phyloP scores from a whole-genome alignment of 2,329 filamentous ascomycete species.

The Ophiostoma perfectum region DNA sequence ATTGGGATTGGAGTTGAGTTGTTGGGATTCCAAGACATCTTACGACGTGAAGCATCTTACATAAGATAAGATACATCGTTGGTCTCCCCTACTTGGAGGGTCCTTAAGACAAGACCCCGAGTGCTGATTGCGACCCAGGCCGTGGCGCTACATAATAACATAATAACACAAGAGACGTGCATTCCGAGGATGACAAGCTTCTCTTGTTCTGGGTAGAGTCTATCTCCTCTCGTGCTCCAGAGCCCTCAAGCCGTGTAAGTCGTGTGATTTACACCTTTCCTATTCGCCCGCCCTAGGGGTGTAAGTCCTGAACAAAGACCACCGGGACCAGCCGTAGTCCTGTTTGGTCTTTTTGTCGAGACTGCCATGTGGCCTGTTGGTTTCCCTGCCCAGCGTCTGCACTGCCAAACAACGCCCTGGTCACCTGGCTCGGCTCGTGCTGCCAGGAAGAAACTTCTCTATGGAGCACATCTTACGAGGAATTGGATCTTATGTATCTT shows the following conservation, averaged over 20 bases:
- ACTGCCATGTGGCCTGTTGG: neutral
- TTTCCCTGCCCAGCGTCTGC: too few relatives aligned
- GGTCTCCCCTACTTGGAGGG: neutral
- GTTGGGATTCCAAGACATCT: too few relatives aligned
- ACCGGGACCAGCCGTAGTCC: constrained; percentile 10
- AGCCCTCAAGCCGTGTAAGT: neutral
- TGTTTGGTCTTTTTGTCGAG: neutral
- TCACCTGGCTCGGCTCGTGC: neutral
- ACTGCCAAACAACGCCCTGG: too few relatives aligned
- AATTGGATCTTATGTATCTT: neutral
- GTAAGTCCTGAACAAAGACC: constrained; percentile 11
- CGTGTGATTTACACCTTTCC: neutral
- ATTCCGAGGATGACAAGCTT: neutral
- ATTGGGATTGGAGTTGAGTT: neutral
- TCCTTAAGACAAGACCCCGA: neutral
- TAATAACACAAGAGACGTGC: neutral
- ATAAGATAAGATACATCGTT: too few relatives aligned
- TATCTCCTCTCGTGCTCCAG: neutral
- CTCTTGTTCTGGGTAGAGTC: neutral
- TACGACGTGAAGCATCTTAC: too few relatives aligned
- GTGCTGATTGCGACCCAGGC: neutral
- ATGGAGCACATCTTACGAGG: neutral
- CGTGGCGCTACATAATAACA: neutral
- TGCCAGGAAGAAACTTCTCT: neutral
- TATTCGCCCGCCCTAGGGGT: neutral